A percentile compares a stretch with the other conserved stretches of the same genome.
phyloP scores from a whole-genome alignment of 1,284 basidiomycete species.

The Cutaneotrichosporon spelunceum region DNA sequence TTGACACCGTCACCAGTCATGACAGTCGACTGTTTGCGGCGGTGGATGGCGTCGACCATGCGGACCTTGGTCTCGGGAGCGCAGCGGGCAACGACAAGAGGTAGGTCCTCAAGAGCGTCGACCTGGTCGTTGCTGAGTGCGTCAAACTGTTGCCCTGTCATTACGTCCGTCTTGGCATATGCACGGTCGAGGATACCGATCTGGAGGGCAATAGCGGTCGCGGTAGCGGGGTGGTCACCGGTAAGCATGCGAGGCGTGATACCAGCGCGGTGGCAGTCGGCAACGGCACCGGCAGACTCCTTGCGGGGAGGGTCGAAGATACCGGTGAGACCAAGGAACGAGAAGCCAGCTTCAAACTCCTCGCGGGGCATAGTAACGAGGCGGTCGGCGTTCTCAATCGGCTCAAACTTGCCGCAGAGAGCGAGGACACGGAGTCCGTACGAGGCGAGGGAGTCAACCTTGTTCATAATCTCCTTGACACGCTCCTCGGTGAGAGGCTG shows the following conservation, averaged over 20 bases:
- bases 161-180: conserved; percentile 49
- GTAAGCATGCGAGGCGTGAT: conserved; percentile 66
- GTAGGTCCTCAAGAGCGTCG: conserved; percentile 57
- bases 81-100: conserved; percentile 61
- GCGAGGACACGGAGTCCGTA: conserved; percentile 59
- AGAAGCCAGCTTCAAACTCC: conserved; percentile 60
- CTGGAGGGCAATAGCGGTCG: conserved; percentile 54
- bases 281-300: conserved; percentile 61
- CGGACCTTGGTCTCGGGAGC: conserved; percentile 57
- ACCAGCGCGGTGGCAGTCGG: conserved; percentile 62
- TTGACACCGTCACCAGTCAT: conserved; percentile 60
- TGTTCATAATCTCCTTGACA: conserved; percentile 54
- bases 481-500: conserved; percentile 30
- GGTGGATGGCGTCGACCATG: conserved; percentile 61
- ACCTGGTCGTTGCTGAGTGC: conserved; percentile 62
- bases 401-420: conserved; percentile 52
- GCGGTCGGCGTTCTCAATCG: conserved; percentile 46
- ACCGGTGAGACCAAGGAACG: conserved; percentile 63
- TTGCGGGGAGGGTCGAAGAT: conserved; percentile 67
- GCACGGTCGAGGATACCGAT: conserved; percentile 58
- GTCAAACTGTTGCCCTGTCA: conserved; percentile 64
- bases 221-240: conserved; percentile 55
- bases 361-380: conserved; percentile 53
- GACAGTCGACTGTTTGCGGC: conserved; percentile 51
- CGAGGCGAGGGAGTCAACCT: conserved; percentile 58